A percentile compares a stretch with the other conserved stretches of the same genome.
Evolutionary conservation across 163 green algal species (phyloP).

Genomic region (Chlamydomonas reinhardtii): DNA sequence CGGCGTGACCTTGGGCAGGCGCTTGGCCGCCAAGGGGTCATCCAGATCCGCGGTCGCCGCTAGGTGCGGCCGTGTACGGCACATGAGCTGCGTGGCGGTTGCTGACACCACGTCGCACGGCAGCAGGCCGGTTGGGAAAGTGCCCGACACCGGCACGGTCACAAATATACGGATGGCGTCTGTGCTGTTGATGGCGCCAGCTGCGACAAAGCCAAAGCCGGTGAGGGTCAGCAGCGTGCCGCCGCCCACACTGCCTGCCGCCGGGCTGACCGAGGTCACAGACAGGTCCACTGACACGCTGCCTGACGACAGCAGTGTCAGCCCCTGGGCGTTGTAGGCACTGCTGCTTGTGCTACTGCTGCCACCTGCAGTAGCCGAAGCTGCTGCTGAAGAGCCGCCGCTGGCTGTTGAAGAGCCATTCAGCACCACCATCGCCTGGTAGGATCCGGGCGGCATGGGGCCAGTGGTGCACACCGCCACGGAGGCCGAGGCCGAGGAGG

Average conservation of each 20-base stretch:
- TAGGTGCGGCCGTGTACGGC: background rate
- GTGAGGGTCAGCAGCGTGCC: background rate
- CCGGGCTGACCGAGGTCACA: background rate
- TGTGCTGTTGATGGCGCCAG: no score
- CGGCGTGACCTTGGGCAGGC: background rate
- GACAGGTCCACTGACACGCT: background rate
- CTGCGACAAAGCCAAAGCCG: no score
- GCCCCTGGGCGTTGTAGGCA: no score
- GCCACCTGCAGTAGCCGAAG: background rate
- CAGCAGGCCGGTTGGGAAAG: background rate
- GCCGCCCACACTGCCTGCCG: slow-evolving; percentile 1
- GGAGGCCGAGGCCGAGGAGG: background rate
- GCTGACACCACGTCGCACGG: background rate
- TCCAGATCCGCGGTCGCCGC: background rate
- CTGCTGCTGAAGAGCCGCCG: background rate
- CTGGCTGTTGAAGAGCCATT: no score
- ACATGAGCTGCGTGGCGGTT: background rate
- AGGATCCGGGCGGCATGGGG: background rate
- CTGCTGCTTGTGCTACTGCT: background rate
- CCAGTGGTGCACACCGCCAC: background rate
- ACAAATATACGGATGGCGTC: background rate
- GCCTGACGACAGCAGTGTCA: background rate
- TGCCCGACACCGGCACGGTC: background rate
- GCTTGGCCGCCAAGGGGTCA: background rate
- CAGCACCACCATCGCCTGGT: background rate